A percentile compares a stretch with the other conserved stretches of the same genome.
Conservation (phyloP, 306 rosid genomes). For the Vigna nakashimae region DNA sequence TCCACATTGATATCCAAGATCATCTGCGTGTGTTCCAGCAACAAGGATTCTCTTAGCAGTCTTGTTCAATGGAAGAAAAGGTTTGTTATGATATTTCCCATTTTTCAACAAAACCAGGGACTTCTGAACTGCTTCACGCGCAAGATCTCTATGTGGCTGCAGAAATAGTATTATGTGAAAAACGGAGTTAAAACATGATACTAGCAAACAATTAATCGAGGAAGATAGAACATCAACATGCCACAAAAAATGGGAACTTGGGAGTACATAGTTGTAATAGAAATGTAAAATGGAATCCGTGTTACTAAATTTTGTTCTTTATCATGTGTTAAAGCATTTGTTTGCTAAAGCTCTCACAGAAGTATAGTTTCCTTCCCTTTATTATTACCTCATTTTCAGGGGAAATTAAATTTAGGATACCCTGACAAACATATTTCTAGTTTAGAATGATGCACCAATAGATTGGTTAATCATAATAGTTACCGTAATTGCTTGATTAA, state of each 20-base stretch:
- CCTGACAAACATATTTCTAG: conserved; percentile 1
- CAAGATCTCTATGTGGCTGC: conserved; percentile 85
- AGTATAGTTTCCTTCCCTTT: background rate
- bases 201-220: conserved; percentile 6
- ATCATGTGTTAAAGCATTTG: conserved; percentile 1
- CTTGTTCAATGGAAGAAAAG: conserved; percentile 80
- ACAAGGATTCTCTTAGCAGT: conserved; percentile 78
- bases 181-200: conserved; percentile 7
- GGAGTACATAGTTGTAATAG: background rate
- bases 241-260: background rate
- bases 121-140: conserved; percentile 85
- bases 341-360: background rate
- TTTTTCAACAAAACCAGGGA: conserved; percentile 89
- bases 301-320: conserved; percentile 2
- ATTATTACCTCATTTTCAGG: background rate
- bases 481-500: background rate
- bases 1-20: conserved; percentile 92
- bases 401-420: background rate
- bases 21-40: conserved; percentile 78
- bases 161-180: conserved; percentile 26
- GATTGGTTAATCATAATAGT: background rate
- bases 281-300: background rate
- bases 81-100: conserved; percentile 67
- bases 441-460: background rate
- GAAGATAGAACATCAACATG: background rate